These are phyloP conservation scores for Trichoderma atroviride DNA, from an alignment of 2,329 filamentous ascomycete genomes.

Conservation along the genomic window DNA sequence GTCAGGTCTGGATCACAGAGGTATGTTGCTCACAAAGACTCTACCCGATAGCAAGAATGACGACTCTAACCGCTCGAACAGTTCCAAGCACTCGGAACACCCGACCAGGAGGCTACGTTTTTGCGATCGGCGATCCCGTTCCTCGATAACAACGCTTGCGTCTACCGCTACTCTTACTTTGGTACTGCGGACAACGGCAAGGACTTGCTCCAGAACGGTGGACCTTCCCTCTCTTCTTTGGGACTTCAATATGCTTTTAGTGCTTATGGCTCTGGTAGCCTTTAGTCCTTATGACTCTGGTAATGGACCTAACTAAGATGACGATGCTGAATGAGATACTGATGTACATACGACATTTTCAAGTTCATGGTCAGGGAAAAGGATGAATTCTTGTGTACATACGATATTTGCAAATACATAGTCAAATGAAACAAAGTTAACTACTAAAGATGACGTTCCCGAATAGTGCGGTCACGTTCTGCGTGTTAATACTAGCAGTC, in stretches of 20 bases:
- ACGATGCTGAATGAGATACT: neutral
- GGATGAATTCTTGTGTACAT: neutral
- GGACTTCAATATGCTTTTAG: neutral
- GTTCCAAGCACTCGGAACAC: constrained; percentile 40
- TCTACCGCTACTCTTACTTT: constrained; percentile 48
- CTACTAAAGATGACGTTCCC: neutral
- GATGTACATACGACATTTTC: neutral
- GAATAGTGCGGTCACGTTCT: neutral
- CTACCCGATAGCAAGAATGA: neutral
- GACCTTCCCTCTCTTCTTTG: neutral
- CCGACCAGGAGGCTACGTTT: constrained; percentile 44
- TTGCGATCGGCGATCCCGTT: constrained; percentile 47
- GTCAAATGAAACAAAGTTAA: neutral
- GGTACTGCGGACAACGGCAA: constrained; percentile 31
- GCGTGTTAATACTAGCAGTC: neutral
- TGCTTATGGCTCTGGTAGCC: neutral
- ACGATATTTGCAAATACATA: neutral
- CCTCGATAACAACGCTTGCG: constrained; percentile 44
- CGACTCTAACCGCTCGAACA: neutral
- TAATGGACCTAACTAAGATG: neutral
- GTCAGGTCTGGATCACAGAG: constrained; percentile 52
- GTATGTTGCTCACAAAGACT: constrained; percentile 12
- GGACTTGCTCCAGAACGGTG: constrained; percentile 28
- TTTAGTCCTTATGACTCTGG: neutral
- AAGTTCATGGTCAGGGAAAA: neutral